These are phyloP conservation scores for Neonectria neomacrospora DNA, from an alignment of 2,329 filamentous ascomycete genomes.

Conservation along the genomic window DNA sequence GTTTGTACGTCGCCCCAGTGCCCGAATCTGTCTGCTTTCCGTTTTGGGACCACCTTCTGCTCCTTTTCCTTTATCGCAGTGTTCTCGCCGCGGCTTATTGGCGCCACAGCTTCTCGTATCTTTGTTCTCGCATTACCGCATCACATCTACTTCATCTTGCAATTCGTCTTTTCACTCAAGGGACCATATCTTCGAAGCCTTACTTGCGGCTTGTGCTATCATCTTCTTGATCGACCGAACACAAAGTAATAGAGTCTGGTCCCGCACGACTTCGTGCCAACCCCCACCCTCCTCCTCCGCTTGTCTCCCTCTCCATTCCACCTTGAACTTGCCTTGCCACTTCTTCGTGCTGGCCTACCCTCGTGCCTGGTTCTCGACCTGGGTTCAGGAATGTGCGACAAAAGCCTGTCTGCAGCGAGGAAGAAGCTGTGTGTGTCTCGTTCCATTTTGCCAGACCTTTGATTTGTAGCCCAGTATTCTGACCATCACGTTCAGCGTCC, in stretches of 20 bases:
- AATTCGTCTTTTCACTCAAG: conserved; percentile 11
- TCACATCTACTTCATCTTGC: conserved; percentile 12
- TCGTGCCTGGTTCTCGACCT: conserved; percentile 28
- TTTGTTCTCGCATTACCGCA: conserved; percentile 8
- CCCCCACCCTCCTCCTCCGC: conserved; percentile 30
- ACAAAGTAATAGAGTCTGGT: conserved; percentile 24
- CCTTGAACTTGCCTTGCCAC: conserved; percentile 1
- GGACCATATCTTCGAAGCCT: conserved; percentile 5
- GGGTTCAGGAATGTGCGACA: conserved; percentile 39
- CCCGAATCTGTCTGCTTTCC: not conserved
- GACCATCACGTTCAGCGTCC: conserved; percentile 32
- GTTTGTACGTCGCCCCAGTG: conserved; percentile 1
- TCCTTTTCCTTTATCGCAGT: not conserved
- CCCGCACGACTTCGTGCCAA: conserved; percentile 19
- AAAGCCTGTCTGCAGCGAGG: conserved; percentile 31
- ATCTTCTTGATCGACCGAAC: conserved; percentile 24
- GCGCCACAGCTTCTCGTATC: conserved; percentile 21
- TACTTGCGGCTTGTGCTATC: conserved; percentile 11
- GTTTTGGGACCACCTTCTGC: not conserved
- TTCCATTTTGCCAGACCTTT: conserved; percentile 29
- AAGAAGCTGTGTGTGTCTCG: conserved; percentile 38
- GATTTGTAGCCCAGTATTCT: conserved; percentile 26
- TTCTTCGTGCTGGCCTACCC: conserved; percentile 18
- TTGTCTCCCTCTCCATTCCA: conserved; percentile 24
- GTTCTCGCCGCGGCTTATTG: conserved; percentile 8